Percentiles rank a stretch among this genome's conserved stretches.
These are phyloP conservation scores for Lophiostoma macrostomum DNA, from an alignment of 495 filamentous ascomycete species.

Conservation along the genomic window DNA sequence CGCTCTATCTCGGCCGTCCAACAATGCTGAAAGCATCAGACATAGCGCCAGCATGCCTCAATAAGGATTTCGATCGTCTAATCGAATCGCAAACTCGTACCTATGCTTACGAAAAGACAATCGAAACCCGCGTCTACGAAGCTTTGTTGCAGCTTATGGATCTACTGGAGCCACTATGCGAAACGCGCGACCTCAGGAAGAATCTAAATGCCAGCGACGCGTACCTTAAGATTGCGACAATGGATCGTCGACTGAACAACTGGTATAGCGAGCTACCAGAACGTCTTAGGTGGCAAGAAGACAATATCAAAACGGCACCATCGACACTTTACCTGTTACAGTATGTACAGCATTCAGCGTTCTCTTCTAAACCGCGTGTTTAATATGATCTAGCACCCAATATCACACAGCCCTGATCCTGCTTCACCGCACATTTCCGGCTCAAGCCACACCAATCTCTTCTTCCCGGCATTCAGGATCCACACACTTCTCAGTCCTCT, in stretches of 20 bases:
- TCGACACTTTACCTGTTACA: slow-evolving; percentile 12
- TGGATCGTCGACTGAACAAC: slow-evolving; percentile 20
- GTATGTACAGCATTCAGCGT: background rate
- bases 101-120: slow-evolving; percentile 19
- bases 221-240: slow-evolving; percentile 17
- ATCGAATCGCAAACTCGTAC: slow-evolving; percentile 17
- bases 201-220: slow-evolving; percentile 15
- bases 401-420: slow-evolving; percentile 22
- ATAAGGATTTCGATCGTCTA: slow-evolving; percentile 19
- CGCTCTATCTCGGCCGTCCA: slow-evolving; percentile 15
- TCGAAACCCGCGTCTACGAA: slow-evolving; percentile 17
- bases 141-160: slow-evolving; percentile 20
- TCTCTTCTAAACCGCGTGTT: background rate
- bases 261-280: slow-evolving; percentile 20
- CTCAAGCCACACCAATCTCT: background rate
- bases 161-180: slow-evolving; percentile 16
- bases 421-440: slow-evolving; percentile 17
- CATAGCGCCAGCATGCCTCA: slow-evolving; percentile 18
- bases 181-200: slow-evolving; percentile 14
- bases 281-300: slow-evolving; percentile 4
- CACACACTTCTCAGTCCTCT: slow-evolving; percentile 15
- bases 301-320: slow-evolving; percentile 11
- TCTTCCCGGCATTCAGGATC: slow-evolving; percentile 8
- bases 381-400: slow-evolving; percentile 9
- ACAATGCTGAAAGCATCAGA: slow-evolving; percentile 18